Base-by-base conservation (phyloP, 2,329 filamentous ascomycete genomes). In the Escovopsis sp. region DNA sequence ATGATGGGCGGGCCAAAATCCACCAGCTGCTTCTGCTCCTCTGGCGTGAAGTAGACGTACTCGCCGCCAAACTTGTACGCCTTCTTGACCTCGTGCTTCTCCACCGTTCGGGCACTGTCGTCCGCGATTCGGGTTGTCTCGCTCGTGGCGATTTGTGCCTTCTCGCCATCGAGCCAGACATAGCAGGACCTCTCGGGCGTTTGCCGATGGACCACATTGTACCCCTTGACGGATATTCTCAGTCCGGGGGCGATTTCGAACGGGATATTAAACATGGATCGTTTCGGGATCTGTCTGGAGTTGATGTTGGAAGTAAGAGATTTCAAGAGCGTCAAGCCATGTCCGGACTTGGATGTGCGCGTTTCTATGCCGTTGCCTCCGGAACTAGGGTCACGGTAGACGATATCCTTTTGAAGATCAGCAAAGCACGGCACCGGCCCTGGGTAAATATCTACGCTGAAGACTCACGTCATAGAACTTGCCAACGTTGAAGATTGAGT, bases 51-150 rank as follows among this genome's bases (percentile, higher is more conserved):
- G 39, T 81, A 74, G 37, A 98, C 76, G 38, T 86, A 86, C 49
- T 94, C 85, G 33, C 86, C 88, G 11, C 89, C 91, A 55, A 96
- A 96, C 53, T 91, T 95, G 68, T 91, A 98, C 0, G 89, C 91
- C 60, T 91, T 95, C 45, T 82, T 82, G 15, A 93, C 74, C 53
- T 96, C 87, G 3, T 64, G 65, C 51, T 88, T 88, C 47, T 93
- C 81, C 1, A 96, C 77, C 0, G 77, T 76, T 32, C 79, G 72
- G 2, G 81, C 75, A 14, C 79, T 87, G 50, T 93, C 85, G 46
- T 86, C 83, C 4, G 85, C 81, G 42, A 88, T 71, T 43, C 79
- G 76, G 1, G 77, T 79, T 0, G 84, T 91, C 51, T 81, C 74
- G 1, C 83, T 78, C 11, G 74, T 68, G 1, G 77, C 88, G 43